These are phyloP conservation scores for Saitozyma sp. DNA, from an alignment of 768 basidiomycete species.

Conservation along the genomic window DNA sequence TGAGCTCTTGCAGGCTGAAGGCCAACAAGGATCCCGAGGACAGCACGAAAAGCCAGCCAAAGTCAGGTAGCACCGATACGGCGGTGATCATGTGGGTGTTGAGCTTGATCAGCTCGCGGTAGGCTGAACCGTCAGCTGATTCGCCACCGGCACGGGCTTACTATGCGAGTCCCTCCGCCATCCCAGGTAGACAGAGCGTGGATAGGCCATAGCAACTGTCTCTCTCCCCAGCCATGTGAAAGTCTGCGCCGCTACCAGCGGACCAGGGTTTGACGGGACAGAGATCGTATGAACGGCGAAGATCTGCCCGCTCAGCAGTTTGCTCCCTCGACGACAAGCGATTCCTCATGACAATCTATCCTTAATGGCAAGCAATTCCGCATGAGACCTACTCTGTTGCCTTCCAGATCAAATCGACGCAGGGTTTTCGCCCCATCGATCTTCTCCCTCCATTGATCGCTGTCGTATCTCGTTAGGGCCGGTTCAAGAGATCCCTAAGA, in stretches of 20 bases:
- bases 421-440: constrained; percentile 40
- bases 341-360: background rate
- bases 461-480: background rate
- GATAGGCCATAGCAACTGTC: constrained; percentile 33
- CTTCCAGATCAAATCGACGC: constrained; percentile 41
- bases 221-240: constrained; percentile 40
- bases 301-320: constrained; percentile 10
- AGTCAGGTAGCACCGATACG: constrained; percentile 37
- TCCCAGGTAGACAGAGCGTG: constrained; percentile 33
- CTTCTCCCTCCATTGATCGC: constrained; percentile 41
- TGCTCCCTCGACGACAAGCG: too few species aligned
- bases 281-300: constrained; percentile 37
- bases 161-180: constrained; percentile 33
- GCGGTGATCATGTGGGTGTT: constrained; percentile 24
- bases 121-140: constrained; percentile 22
- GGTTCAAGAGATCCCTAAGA: background rate
- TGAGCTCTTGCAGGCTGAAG: constrained; percentile 34
- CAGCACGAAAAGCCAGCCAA: constrained; percentile 38
- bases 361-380: background rate
- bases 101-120: constrained; percentile 31
- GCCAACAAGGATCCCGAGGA: constrained; percentile 23
- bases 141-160: background rate
- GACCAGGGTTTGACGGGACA: constrained; percentile 24
- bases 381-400: constrained; percentile 33
- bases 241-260: constrained; percentile 31